These are phyloP conservation scores for Eleusine coracana DNA, from an alignment of 176 grass and related monocot genomes.

Conservation along the genomic window DNA sequence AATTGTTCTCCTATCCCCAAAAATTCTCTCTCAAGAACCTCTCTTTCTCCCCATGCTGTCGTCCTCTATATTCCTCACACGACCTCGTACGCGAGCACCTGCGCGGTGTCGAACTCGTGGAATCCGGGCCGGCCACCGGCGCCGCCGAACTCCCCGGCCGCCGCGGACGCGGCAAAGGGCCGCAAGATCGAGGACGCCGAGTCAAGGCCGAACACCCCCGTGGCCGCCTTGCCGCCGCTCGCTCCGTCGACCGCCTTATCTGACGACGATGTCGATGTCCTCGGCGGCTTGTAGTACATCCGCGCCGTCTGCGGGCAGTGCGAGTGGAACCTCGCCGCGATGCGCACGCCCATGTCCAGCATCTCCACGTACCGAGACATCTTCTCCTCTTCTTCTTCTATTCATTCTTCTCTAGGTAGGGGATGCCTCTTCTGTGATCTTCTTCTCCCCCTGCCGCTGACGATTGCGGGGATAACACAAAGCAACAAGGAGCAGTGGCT, in stretches of 20 bases:
- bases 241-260: not conserved
- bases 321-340: slow-evolving; percentile 69
- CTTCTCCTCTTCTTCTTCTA: not conserved
- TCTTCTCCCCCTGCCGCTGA: not conserved
- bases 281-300: slow-evolving; percentile 85
- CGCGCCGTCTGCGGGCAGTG: slow-evolving; percentile 80
- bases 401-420: too few relatives aligned
- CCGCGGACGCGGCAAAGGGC: not conserved
- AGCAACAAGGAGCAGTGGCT: not conserved
- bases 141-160: not conserved
- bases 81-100: slow-evolving; percentile 42
- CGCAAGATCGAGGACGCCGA: not conserved
- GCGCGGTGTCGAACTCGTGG: slow-evolving; percentile 21
- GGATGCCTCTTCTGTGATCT: not conserved
- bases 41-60: not conserved
- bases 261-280: not conserved
- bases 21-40: not conserved
- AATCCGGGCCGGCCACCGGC: slow-evolving; percentile 3
- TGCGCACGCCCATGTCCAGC: slow-evolving; percentile 69
- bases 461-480: too few relatives aligned
- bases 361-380: slow-evolving; percentile 71
- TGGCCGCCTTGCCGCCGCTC: not conserved
- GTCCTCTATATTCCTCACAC: not conserved
- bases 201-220: not conserved
- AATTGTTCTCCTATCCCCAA: not conserved